phyloP scores from a whole-genome alignment of 2,329 filamentous ascomycete genomes.

The Talaromyces funiculosus region DNA sequence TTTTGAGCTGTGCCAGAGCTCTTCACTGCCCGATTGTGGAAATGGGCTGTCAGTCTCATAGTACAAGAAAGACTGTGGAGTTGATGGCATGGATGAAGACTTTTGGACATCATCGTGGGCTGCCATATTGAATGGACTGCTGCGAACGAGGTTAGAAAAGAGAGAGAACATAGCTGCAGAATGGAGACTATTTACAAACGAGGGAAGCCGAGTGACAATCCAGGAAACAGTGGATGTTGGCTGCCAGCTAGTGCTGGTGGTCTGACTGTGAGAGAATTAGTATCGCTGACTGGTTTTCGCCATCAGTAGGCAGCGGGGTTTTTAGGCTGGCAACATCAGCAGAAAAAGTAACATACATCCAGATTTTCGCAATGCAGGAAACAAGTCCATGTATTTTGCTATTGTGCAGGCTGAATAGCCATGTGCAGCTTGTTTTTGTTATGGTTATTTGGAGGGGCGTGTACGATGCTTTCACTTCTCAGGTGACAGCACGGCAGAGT shows the following conservation, averaged over 20 bases:
- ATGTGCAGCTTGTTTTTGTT: not conserved
- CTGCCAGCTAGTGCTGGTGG: not conserved
- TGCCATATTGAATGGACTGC: constrained; percentile 8
- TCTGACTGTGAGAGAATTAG: not conserved
- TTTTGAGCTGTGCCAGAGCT: constrained; percentile 12
- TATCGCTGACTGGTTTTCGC: not conserved
- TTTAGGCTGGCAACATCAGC: constrained; percentile 5
- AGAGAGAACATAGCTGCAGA: not conserved
- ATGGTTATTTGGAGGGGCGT: not conserved
- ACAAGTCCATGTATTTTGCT: constrained; percentile 6
- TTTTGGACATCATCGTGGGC: constrained; percentile 11
- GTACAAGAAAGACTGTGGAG: constrained; percentile 13
- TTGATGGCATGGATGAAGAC: constrained; percentile 14
- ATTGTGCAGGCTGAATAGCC: not conserved
- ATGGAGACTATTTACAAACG: not conserved
- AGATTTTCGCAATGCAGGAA: not conserved
- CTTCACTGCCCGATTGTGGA: constrained; percentile 6
- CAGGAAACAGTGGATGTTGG: not conserved
- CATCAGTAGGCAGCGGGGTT: constrained; percentile 3
- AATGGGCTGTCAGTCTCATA: constrained; percentile 11
- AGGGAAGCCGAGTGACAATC: not conserved
- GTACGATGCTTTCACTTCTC: not conserved
- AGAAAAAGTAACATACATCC: constrained; percentile 6
- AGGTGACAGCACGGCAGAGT: constrained; percentile 2
- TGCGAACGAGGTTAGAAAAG: not conserved